Evolutionary conservation across 148 eudicot genomes (phyloP), one percentile per base, ranked within the genome.

Genomic region (Rhododendron ovatum): DNA sequence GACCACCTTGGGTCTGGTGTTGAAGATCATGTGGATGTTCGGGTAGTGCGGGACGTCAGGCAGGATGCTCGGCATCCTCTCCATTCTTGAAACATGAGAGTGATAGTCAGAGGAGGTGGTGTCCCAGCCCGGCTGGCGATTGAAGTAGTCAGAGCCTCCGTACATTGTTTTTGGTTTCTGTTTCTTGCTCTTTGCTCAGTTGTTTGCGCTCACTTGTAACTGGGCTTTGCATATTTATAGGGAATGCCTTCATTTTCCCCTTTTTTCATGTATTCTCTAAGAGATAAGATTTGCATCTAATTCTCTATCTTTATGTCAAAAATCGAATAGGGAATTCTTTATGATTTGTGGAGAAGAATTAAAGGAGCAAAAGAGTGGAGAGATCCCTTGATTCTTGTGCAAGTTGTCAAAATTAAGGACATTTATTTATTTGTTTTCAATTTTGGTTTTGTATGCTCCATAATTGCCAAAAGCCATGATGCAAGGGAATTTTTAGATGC

Each of bases 251-350:
- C 74, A 74, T 85, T 84, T 1, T 26, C 28, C 33, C 75, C 75
- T 63, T 33, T 10, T 43, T 53, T 30, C 47, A 50, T 28, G 51
- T 88, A 81, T 86, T 89, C 88, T 59, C 28, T 48, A 67, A 22
- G 79, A 43, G 88, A 88, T 90, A 86, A 88, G 85, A 48, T 71
- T 63, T 82, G 93, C 87, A 91, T 89, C 92, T 79, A 11, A 91
- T 84, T 90, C 77, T 37, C 28, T 47, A 33, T 17, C 26, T 73
- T 67, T 85, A 84, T 80, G 85, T 14, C 81, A 78, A 18, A 6
- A 51, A 67, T 83, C 55, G 30, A 43, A 43, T 12, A 26, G 1
- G 28, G 55, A 18, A 81, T 50, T 30, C 10, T 13, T 55, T 28
- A 10, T 33, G 5, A 12, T 33, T 33, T 48, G 51, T 33, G 85